phyloP scores from a whole-genome alignment of 805 yeast species.

The Clavispora fructus region DNA sequence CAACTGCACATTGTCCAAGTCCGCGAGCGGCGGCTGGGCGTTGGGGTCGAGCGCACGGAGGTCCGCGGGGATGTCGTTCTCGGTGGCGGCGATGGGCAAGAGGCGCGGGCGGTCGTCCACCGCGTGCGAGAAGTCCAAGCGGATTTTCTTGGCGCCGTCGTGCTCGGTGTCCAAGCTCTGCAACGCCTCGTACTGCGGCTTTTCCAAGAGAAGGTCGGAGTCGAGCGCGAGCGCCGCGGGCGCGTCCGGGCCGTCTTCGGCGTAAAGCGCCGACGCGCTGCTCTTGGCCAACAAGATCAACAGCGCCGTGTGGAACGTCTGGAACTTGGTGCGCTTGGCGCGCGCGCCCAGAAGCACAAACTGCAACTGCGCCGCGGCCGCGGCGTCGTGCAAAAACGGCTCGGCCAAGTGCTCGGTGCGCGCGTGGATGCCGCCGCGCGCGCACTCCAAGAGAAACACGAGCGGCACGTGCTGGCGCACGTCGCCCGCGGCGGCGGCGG shows the following conservation, averaged over 20 bases:
- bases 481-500: conserved; percentile 22
- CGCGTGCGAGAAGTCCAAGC: conserved; percentile 29
- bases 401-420: conserved; percentile 58
- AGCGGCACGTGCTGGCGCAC: conserved; percentile 27
- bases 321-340: conserved; percentile 83
- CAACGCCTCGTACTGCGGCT: conserved; percentile 61
- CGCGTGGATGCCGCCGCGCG: conserved; percentile 58
- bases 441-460: conserved; percentile 57
- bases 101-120: conserved; percentile 24
- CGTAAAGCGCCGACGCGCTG: conserved; percentile 21
- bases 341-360: conserved; percentile 79
- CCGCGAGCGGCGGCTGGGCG: conserved; percentile 66
- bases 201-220: conserved; percentile 75
- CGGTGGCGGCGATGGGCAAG: conserved; percentile 58
- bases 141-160: conserved; percentile 30
- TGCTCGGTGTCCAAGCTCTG: conserved; percentile 39
- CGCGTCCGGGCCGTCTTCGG: conserved; percentile 14
- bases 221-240: conserved; percentile 62
- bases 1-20: conserved; percentile 69
- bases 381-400: conserved; percentile 51
- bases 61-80: conserved; percentile 55
- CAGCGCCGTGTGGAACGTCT: conserved; percentile 63
- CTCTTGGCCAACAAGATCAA: conserved; percentile 71
- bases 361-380: conserved; percentile 53
- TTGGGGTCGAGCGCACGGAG: conserved; percentile 68